These are phyloP conservation scores for Pleurotus giganteus DNA, from an alignment of 768 basidiomycete genomes.

Conservation along the genomic window DNA sequence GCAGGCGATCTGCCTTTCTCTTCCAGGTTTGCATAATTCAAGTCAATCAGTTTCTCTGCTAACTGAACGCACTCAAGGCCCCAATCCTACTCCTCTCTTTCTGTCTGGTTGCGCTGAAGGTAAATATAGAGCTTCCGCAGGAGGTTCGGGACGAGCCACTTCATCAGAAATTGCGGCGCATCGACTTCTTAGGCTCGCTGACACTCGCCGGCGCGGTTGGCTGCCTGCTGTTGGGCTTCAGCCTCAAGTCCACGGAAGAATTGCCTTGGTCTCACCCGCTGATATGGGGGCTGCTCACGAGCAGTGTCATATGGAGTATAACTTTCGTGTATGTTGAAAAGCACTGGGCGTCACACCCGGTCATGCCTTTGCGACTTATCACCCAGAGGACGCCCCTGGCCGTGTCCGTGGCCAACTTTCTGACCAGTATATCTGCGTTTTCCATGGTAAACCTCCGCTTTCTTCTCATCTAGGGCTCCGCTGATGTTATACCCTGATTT, in stretches of 20 bases:
- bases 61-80: constrained; percentile 42
- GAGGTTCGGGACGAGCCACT: constrained; percentile 58
- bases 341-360: constrained; percentile 75
- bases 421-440: constrained; percentile 75
- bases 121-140: constrained; percentile 74
- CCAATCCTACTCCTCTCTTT: constrained; percentile 76
- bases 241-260: constrained; percentile 76
- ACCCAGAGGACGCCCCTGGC: constrained; percentile 78
- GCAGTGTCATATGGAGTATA: constrained; percentile 50
- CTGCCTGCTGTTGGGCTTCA: constrained; percentile 72
- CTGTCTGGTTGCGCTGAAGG: constrained; percentile 68
- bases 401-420: constrained; percentile 76
- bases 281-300: constrained; percentile 62
- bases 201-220: constrained; percentile 75
- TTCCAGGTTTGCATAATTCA: constrained; percentile 59
- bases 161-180: constrained; percentile 66
- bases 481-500: constrained; percentile 6
- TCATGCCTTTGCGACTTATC: constrained; percentile 85
- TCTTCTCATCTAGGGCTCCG: constrained; percentile 12
- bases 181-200: constrained; percentile 83
- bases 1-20: constrained; percentile 83
- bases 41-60: constrained; percentile 11
- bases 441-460: constrained; percentile 56
- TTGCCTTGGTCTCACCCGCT: constrained; percentile 72
- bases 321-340: constrained; percentile 81